phyloP scores from a whole-genome alignment of 768 basidiomycete species.

The Agrocybe chaxingu region DNA sequence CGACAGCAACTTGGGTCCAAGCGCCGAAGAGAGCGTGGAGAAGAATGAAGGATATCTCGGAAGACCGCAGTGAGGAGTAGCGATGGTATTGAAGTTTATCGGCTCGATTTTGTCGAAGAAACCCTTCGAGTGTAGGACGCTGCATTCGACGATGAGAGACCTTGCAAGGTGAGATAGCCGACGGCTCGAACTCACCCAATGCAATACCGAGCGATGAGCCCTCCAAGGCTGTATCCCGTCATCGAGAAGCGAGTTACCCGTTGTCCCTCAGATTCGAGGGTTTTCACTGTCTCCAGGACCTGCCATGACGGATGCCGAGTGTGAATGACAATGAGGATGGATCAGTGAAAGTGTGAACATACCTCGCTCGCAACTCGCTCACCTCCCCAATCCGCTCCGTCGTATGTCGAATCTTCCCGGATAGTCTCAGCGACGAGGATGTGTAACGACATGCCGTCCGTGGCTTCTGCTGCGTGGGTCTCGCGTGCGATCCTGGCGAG shows the following conservation, averaged over 20 bases:
- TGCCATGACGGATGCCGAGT: constrained; percentile 19
- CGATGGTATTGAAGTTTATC: constrained; percentile 80
- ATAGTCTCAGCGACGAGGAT: constrained; percentile 68
- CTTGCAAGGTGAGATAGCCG: background rate
- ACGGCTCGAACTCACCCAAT: constrained; percentile 50
- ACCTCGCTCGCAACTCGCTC: constrained; percentile 83
- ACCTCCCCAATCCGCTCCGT: constrained; percentile 82
- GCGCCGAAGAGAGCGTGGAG: constrained; percentile 44
- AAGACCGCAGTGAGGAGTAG: constrained; percentile 81
- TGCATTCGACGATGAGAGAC: constrained; percentile 19
- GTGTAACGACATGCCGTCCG: constrained; percentile 46
- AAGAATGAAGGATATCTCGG: constrained; percentile 59
- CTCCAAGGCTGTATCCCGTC: constrained; percentile 79
- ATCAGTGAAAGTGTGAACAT: constrained; percentile 9
- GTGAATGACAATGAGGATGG: background rate
- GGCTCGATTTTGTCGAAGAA: constrained; percentile 74
- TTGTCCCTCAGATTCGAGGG: constrained; percentile 49
- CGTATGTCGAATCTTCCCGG: constrained; percentile 65
- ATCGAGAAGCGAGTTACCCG: constrained; percentile 69
- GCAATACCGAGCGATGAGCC: constrained; percentile 76
- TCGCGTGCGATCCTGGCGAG: constrained; percentile 52
- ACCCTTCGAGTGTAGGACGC: constrained; percentile 59
- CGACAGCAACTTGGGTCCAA: constrained; percentile 71
- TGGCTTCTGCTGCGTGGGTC: constrained; percentile 26
- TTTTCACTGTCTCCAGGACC: constrained; percentile 55